Evolutionary conservation across 1,284 basidiomycete genomes (phyloP).

Genomic region (Austropuccinia psidii): DNA sequence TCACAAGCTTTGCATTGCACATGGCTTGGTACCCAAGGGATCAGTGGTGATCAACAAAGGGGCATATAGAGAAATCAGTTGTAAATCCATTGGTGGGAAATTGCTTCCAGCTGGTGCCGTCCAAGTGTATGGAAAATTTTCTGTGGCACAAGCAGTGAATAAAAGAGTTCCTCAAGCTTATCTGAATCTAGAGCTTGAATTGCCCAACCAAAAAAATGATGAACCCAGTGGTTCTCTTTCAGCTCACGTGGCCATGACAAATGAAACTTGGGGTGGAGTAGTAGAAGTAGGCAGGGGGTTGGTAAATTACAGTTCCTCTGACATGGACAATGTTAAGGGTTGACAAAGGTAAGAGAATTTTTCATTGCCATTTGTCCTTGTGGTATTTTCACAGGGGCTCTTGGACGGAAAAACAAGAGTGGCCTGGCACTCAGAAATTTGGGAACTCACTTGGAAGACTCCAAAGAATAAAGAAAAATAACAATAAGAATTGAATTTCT

Average conservation of each 20-base stretch:
- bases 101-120: conserved; percentile 83
- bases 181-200: too few species aligned
- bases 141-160: conserved; percentile 92
- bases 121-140: conserved; percentile 78
- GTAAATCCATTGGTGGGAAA: conserved; percentile 77
- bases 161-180: too few species aligned
- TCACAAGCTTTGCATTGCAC: conserved; percentile 88
- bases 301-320: conserved; percentile 90
- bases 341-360: conserved; percentile 63
- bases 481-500: too few species aligned
- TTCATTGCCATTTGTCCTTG: too few species aligned
- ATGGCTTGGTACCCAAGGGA: conserved; percentile 81
- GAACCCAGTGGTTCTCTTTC: too few species aligned
- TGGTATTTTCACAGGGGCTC: too few species aligned
- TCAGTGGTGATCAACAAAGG: conserved; percentile 80
- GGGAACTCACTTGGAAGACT: too few species aligned
- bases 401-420: too few species aligned
- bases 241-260: too few species aligned
- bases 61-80: conserved; percentile 73
- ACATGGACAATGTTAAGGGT: conserved; percentile 81
- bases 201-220: too few species aligned
- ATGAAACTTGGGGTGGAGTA: conserved; percentile 62
- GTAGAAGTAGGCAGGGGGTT: conserved; percentile 87
- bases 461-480: too few species aligned
- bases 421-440: too few species aligned